A percentile compares a stretch with the other conserved stretches of the same genome.
Conservation (phyloP, 2,329 filamentous ascomycete species). For the Dactylonectria macrodidyma region DNA sequence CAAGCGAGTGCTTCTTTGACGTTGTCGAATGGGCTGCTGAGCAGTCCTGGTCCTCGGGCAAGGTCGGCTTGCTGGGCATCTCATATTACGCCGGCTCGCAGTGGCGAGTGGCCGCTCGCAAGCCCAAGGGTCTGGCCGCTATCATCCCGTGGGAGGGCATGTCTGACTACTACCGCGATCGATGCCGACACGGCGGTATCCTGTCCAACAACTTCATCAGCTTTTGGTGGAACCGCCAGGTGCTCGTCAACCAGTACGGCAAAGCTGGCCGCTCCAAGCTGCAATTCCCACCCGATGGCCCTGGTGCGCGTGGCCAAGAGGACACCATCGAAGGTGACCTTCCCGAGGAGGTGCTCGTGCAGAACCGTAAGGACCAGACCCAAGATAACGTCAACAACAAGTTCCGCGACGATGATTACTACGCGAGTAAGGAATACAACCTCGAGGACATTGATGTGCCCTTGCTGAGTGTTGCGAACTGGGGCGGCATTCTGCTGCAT, state of each 20-base stretch:
- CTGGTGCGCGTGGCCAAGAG: conserved; percentile 24
- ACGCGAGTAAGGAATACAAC: conserved; percentile 75
- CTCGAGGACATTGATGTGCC: conserved; percentile 78
- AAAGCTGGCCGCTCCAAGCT: conserved; percentile 21
- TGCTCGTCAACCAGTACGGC: conserved; percentile 75
- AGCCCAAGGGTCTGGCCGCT: conserved; percentile 61
- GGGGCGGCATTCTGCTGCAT: conserved; percentile 79
- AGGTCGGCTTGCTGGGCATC: conserved; percentile 64
- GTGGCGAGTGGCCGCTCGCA: conserved; percentile 64
- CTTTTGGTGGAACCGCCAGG: conserved; percentile 49
- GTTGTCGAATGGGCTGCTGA: conserved; percentile 65
- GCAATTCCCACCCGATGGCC: conserved; percentile 24
- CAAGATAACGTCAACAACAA: conserved; percentile 63
- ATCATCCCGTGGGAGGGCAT: conserved; percentile 68
- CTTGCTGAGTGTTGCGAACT: conserved; percentile 77
- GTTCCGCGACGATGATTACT: conserved; percentile 76
- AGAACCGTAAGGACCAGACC: conserved; percentile 65
- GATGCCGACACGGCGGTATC: conserved; percentile 74
- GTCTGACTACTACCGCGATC: conserved; percentile 69
- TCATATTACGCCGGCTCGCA: conserved; percentile 64
- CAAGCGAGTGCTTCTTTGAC: conserved; percentile 64
- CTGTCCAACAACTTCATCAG: conserved; percentile 70
- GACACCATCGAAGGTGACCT: conserved; percentile 74
- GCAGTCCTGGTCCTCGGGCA: conserved; percentile 62
- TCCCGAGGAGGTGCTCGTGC: conserved; percentile 63